phyloP scores from a whole-genome alignment of 148 eudicot genomes.

The Cornus florida region DNA sequence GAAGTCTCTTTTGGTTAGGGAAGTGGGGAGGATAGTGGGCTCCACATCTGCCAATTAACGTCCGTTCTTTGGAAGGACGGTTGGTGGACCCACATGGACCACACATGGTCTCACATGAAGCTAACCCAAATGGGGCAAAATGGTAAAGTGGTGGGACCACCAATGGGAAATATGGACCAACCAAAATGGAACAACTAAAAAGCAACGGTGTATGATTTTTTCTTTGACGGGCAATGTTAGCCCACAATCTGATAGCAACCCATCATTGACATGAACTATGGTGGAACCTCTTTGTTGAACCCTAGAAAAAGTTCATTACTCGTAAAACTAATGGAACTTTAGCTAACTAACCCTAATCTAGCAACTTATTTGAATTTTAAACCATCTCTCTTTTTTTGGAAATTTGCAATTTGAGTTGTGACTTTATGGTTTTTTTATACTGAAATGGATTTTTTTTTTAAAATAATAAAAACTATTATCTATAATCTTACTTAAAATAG shows the following conservation, averaged over 20 bases:
- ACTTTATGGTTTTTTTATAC: too few relatives aligned
- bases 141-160: constrained; percentile 2
- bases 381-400: too few relatives aligned
- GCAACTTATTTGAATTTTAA: too few relatives aligned
- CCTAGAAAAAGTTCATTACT: not conserved
- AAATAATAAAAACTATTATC: too few relatives aligned
- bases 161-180: constrained; percentile 5
- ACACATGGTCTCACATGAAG: not conserved
- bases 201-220: constrained; percentile 23
- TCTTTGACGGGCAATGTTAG: not conserved
- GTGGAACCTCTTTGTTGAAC: not conserved
- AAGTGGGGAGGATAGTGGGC: not conserved
- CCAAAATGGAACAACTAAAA: constrained; percentile 17
- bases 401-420: too few relatives aligned
- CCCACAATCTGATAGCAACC: not conserved
- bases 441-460: too few relatives aligned
- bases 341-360: too few relatives aligned
- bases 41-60: not conserved
- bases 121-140: not conserved
- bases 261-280: not conserved
- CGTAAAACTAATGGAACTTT: too few relatives aligned
- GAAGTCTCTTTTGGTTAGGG: not conserved
- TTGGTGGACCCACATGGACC: constrained; percentile 11
- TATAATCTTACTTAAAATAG: too few relatives aligned
- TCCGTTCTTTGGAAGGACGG: constrained; percentile 7